phyloP scores from a whole-genome alignment of 192 early-diverging fungal species.

The Chytriomyces confervae region DNA sequence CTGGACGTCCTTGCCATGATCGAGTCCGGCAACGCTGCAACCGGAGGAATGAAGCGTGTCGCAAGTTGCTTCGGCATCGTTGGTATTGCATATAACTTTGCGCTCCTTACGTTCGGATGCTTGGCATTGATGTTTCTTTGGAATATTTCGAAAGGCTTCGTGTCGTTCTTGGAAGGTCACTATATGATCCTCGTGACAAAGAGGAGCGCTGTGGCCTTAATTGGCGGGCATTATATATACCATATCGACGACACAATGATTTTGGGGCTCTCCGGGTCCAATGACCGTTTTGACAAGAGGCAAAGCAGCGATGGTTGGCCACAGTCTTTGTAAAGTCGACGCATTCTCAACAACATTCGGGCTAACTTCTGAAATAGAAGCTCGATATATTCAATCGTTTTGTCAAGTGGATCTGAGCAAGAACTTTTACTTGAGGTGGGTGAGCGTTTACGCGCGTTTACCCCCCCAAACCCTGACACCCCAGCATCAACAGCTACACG shows the following conservation, averaged over 20 bases:
- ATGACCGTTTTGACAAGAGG: slow-evolving; percentile 67
- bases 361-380: not conserved
- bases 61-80: slow-evolving; percentile 77
- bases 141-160: slow-evolving; percentile 69
- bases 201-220: slow-evolving; percentile 81
- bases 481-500: slow-evolving; percentile 69
- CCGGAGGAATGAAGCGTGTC: slow-evolving; percentile 75
- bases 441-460: not conserved
- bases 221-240: slow-evolving; percentile 95
- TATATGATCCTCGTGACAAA: slow-evolving; percentile 90
- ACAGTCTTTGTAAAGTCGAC: not conserved
- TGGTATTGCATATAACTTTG: slow-evolving; percentile 40
- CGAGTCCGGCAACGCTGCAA: slow-evolving; percentile 74
- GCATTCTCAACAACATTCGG: too few species aligned
- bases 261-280: slow-evolving; percentile 66
- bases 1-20: slow-evolving; percentile 76
- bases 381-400: slow-evolving; percentile 80
- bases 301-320: slow-evolving; percentile 68
- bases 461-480: not conserved
- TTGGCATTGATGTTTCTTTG: not conserved
- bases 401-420: slow-evolving; percentile 90
- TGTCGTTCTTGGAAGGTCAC: slow-evolving; percentile 89
- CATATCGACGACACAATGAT: slow-evolving; percentile 91
- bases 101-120: not conserved
- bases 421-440: slow-evolving; percentile 86